Base-by-base conservation (phyloP, 768 basidiomycete genomes). In the Lactarius pseudohatsudake region DNA sequence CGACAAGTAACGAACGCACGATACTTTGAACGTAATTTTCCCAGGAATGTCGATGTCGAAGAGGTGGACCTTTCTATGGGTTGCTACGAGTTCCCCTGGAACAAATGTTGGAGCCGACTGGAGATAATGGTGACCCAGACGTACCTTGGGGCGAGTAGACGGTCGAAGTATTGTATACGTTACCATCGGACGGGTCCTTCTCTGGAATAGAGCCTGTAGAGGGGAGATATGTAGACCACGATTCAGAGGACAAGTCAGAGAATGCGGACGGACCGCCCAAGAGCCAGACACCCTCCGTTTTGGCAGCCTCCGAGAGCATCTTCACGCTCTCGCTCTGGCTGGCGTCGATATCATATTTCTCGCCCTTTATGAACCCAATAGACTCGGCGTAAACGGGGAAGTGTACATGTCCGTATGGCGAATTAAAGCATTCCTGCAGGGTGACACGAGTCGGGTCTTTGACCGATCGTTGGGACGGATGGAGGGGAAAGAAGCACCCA, bases 21-120 rank as follows among this genome's bases (percentile, higher is more conserved):
- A 13, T 64, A 88, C 94, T 81, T 92, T 92, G 83, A 95, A 95
- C 22, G 77, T 92, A 75, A 96, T 94, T 74, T 92, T 89, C 18
- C 93, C 94, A 0, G 91, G 91, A 60, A 99, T 96, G 73, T 98
- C 94, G 68, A 98, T 98, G 75, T 99, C 96, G 76, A 98, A 99
- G 5, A 99, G 80, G 74, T 99, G 97, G 2, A 98, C 84, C 77
- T 99, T 99, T 61, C 96, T 88, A 77, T 98, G 94, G 45, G 84
- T 86, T 0, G 90, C 90, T 16, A 98, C 84, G 30, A 98, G 82
- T 62, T 92, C 86, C 30, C 96, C 95, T 93, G 66, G 4, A 6
- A 53, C 28, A 16, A 63, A 59, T 47, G 64, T 69, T 65, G 60
- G 68, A 64, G 61, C 64, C 45, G 26, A 54, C 41, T 2, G 3